Evolutionary conservation across 2,329 filamentous ascomycete species (phyloP).

Genomic region (Ophiostoma montium): DNA sequence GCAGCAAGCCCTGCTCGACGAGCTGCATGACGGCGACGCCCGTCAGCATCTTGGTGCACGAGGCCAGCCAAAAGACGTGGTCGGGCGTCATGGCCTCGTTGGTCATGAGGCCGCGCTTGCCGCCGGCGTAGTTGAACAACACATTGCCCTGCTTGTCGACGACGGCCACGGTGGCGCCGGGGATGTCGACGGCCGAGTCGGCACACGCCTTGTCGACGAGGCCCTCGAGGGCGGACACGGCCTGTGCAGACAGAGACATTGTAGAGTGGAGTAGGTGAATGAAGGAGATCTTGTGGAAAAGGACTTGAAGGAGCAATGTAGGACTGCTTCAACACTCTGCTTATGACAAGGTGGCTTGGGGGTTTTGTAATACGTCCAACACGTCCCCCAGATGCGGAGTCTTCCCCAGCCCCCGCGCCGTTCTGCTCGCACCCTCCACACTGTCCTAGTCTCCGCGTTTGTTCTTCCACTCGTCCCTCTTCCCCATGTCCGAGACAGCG

Average conservation of each 20-base stretch:
- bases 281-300: neutral
- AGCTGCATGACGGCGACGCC: constrained; percentile 42
- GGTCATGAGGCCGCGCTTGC: constrained; percentile 28
- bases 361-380: too few species aligned
- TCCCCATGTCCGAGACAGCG: too few species aligned
- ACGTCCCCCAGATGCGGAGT: too few species aligned
- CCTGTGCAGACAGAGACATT: constrained; percentile 14
- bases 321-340: too few species aligned
- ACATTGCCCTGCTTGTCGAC: constrained; percentile 33
- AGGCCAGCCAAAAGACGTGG: constrained; percentile 45
- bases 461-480: too few species aligned
- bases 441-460: too few species aligned
- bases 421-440: too few species aligned
- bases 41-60: constrained; percentile 41
- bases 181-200: constrained; percentile 26
- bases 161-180: constrained; percentile 30
- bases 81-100: constrained; percentile 43
- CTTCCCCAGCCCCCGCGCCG: too few species aligned
- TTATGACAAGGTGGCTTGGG: too few species aligned
- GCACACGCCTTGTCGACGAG: constrained; percentile 25
- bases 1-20: constrained; percentile 35
- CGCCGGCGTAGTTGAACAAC: constrained; percentile 33
- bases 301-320: too few species aligned
- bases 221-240: constrained; percentile 13
- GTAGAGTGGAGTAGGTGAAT: neutral